Base-by-base conservation (phyloP, 768 basidiomycete species). In the Russula compacta region DNA sequence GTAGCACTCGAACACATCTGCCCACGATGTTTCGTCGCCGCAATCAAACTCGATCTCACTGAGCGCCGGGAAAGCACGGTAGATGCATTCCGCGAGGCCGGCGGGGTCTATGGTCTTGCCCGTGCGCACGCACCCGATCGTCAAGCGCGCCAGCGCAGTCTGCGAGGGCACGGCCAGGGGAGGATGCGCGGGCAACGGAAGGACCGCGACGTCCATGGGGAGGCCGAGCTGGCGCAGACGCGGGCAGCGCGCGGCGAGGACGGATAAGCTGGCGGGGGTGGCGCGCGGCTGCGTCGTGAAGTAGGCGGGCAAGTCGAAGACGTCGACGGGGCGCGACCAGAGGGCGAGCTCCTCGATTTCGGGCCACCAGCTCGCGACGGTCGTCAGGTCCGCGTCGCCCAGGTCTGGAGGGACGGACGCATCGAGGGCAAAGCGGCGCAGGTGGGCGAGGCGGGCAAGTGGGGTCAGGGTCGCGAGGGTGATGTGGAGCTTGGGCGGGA, bases 341-440 rank as follows among this genome's bases (percentile, higher is more conserved):
- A 73, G 66, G 44, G 61, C 51, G 42, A 73, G 66, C 14, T 68
- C 66, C 59, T 68, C 64, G 42, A 73, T 59, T 15, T 36, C 52
- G 4, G 71, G 68, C 72, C 72, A 73, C 71, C 72, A 71, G 52
- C 56, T 46, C 14, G 68, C 67, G 48, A 73, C 53, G 29, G 51
- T 33, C 11, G 58, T 68, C 7, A 73, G 39, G 60, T 72, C 71
- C 1, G 54, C 59, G 59, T 73, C 68, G 56, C 59, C 53, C 14
- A 73, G 52, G 47, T 63, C 70, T 8, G 71, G 67, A 6, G 69
- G 68, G 39, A 69, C 39, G 53, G 66, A 64, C 9, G 67, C 57
- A 14, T 67, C 67, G 58, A 72, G 65, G 2, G 58, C 60, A 64
- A 72, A 66, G 49, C 63, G 62, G 39, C 64, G 67, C 33, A 73